Evolutionary conservation across 2,329 filamentous ascomycete species (phyloP), one percentile per base, ranked within the genome.

Genomic region (Trichoderma semiorbis): DNA sequence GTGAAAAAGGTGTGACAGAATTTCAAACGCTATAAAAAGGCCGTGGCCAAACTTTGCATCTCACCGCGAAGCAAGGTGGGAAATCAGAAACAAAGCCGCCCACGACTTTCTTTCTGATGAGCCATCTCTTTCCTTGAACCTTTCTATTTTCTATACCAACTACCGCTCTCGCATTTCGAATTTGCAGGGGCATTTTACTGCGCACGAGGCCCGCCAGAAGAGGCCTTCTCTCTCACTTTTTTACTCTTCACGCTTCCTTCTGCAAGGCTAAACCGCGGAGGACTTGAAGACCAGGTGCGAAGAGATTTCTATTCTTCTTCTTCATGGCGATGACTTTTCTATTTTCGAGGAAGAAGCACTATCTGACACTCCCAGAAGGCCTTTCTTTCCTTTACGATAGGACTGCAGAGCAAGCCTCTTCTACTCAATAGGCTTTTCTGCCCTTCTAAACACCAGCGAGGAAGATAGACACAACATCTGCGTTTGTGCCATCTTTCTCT

Each of bases 1-100:
- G 39, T 58, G 47, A 43, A 55, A 47, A 53, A 24, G 64, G 70
- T 72, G 26, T 47, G 47, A 50, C 64, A 68, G 64, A 30, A 61
- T 53, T 64, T 60, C 69, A 60, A 60, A 65, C 69, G 68, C 50
- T 36, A 60, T 60, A 34, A 63, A 63, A 68, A 61, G 34, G 57
- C 39, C 50, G 10, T 43, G 66, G 55, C 53, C 28, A 53, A 69
- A 26, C 53, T 58, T 47, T 26, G 26, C 21, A 43, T 61, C 55
- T 69, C 66, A 61, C 62, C 55, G 8, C 18, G 39, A 32, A 62
- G 43, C 26, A 43, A 24, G 21, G 36, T 26, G 24, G 16, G 14
- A 61, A 60, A 10, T 18, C 21, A 18, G 21, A 8, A 34, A 24
- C 32, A 57, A 57, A 28, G 34, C 7, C 28, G 18, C 32, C 36